Evolutionary conservation across 139 green algal species (phyloP).

Genomic region (Tetraselmis striata): DNA sequence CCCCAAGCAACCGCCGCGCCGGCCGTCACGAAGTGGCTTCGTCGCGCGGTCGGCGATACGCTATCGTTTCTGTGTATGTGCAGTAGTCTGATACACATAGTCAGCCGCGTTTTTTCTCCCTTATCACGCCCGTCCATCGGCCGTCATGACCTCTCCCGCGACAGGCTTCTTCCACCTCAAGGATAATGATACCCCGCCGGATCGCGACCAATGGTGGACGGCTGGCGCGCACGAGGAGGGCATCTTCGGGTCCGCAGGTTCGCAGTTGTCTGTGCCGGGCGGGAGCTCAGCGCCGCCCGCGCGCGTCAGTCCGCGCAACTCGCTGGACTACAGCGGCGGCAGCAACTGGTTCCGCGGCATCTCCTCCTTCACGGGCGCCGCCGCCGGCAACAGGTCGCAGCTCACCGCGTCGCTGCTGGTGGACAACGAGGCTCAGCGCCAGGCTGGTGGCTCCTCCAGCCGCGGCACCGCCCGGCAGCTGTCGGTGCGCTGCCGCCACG

Average conservation of each 20-base stretch:
- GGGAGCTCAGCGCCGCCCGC: not conserved
- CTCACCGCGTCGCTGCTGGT: not conserved
- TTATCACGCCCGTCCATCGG: too few relatives aligned
- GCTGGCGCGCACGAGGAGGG: not conserved
- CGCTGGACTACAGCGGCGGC: not conserved
- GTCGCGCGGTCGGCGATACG: too few relatives aligned
- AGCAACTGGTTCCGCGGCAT: not conserved
- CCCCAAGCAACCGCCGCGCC: too few relatives aligned
- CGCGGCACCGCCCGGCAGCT: not conserved
- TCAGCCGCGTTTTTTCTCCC: too few relatives aligned
- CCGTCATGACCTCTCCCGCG: not conserved
- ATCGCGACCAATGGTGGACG: not conserved
- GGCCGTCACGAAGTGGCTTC: too few relatives aligned
- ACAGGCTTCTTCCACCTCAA: not conserved
- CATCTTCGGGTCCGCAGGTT: not conserved
- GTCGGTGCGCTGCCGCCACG: not conserved
- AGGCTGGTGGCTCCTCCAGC: not conserved
- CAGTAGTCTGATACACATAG: too few relatives aligned
- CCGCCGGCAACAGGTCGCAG: not conserved
- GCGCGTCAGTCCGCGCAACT: not conserved
- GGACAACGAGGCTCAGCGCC: too few relatives aligned
- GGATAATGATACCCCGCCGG: not conserved
- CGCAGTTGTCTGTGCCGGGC: not conserved
- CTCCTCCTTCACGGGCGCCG: not conserved
- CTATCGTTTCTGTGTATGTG: too few relatives aligned